Base-by-base conservation (phyloP, 2,329 filamentous ascomycete species). In the Fusarium musae region DNA sequence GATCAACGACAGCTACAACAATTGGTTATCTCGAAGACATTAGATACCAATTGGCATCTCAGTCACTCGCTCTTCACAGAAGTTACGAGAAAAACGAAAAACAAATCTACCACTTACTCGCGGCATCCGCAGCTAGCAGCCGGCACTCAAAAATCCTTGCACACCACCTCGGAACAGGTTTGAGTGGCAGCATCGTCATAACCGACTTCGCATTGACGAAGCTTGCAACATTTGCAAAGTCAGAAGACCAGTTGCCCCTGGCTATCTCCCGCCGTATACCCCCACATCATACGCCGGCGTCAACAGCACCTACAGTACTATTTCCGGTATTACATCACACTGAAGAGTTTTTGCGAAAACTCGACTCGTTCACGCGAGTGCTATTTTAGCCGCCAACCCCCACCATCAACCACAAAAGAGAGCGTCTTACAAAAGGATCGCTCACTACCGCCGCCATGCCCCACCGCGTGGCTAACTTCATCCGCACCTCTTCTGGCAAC, bases 391-490 rank as follows among this genome's bases (percentile, higher is more conserved):
- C 71, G 71, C 62, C 59, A 53, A 52, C 54, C 59, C 71, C 70
- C 70, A 72, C 61, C 58, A 46, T 37, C 60, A 40, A 54, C 50
- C 56, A 52, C 54, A 49, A 40, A 66, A 37, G 46, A 49, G 28
- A 60, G 71, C 47, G 56, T 72, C 59, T 65, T 72, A 53, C 42
- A 72, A 72, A 69, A 73, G 62, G 58, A 53, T 70, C 59, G 66
- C 63, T 71, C 64, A 64, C 58, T 54, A 68, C 70, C 54, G 62
- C 36, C 78, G 83, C 78, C 59, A 90, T 90, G 88, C 88, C 88
- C 78, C 87, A 89, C 82, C 83, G 86, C 68, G 88, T 90, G 72
- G 83, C 86, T 78, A 87, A 85, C 78, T 89, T 90, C 80, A 84
- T 90, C 75, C 86, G 87, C 74, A 85, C 84, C 70, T 87, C 88